Conservation (phyloP, 2,329 filamentous ascomycete species). For the Knufia petricola region DNA sequence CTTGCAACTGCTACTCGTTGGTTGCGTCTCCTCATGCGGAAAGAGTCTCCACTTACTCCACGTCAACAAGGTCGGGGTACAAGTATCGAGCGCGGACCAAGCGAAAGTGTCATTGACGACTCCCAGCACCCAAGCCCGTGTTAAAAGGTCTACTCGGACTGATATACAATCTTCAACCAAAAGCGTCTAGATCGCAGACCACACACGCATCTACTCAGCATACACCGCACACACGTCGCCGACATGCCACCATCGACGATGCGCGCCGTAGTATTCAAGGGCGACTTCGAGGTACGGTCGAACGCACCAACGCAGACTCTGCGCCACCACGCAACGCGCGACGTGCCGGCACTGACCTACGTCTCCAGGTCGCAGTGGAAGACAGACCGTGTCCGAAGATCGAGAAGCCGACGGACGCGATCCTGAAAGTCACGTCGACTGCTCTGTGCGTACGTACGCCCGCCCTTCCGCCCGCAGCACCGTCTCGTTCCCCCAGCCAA, state of each 20-base stretch:
- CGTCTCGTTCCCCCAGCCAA: too few relatives aligned
- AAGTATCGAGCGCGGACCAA: not conserved
- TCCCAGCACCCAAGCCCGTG: not conserved
- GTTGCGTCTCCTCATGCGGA: not conserved
- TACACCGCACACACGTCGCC: not conserved
- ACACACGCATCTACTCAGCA: too few relatives aligned
- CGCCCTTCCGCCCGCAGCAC: too few relatives aligned
- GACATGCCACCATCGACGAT: constrained; percentile 21
- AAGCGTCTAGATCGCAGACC: too few relatives aligned
- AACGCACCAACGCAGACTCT: too few relatives aligned
- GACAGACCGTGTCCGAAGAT: constrained; percentile 37
- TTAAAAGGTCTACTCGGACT: too few relatives aligned
- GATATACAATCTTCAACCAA: too few relatives aligned
- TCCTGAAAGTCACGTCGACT: constrained; percentile 32
- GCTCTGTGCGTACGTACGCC: constrained; percentile 22
- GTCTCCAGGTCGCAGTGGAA: constrained; percentile 33
- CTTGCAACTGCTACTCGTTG: too few relatives aligned
- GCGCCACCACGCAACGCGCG: too few relatives aligned
- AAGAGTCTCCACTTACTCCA: constrained; percentile 2
- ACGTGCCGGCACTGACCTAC: too few relatives aligned
- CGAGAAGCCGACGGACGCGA: constrained; percentile 37
- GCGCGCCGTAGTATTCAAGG: constrained; percentile 23
- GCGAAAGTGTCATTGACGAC: not conserved
- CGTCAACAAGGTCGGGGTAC: not conserved
- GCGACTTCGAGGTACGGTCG: constrained; percentile 19